A percentile compares a stretch with the other conserved stretches of the same genome.
Conservation (phyloP, 169 alveolate genomes). For the Fabrea salina region DNA sequence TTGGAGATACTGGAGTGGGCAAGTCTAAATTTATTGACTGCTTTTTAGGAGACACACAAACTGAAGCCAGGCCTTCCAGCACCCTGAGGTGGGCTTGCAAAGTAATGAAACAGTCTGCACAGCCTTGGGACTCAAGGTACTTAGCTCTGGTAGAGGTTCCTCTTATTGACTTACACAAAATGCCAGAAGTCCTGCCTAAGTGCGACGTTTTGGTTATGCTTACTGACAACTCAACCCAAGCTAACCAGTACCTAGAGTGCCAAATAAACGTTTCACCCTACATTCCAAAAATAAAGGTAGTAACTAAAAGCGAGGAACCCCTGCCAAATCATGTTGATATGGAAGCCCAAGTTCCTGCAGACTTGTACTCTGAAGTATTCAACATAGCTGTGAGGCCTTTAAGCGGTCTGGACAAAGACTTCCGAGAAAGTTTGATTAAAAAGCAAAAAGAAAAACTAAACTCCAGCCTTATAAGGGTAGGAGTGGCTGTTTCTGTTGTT, state of each 20-base stretch:
- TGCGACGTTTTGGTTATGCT: conserved; percentile 10
- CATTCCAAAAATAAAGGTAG: background rate
- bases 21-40: background rate
- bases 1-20: background rate
- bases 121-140: background rate
- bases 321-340: background rate
- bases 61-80: background rate
- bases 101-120: background rate
- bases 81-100: background rate
- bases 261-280: background rate
- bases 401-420: background rate
- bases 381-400: background rate
- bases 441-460: background rate
- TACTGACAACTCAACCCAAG: background rate
- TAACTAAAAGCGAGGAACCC: background rate
- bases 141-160: background rate
- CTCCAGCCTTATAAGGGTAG: background rate
- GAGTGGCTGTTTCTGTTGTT: background rate
- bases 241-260: background rate
- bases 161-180: background rate
- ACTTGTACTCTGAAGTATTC: background rate
- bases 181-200: background rate
- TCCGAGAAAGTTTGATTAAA: background rate
- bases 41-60: background rate
- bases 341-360: background rate